phyloP scores from a whole-genome alignment of 169 alveolate genomes.

The Plasmodium malariae region DNA sequence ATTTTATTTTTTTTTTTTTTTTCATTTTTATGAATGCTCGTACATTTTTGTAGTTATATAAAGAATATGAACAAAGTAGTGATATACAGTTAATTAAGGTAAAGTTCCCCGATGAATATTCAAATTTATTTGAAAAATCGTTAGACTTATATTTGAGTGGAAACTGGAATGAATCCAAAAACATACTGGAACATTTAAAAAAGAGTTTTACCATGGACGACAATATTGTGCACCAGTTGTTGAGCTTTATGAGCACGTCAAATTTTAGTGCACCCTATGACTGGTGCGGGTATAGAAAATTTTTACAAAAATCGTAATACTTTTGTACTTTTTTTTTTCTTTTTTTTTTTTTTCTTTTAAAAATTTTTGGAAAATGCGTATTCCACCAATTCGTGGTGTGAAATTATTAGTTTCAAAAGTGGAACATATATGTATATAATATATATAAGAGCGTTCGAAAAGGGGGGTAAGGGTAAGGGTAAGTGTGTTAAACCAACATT shows the following conservation, averaged over 20 bases:
- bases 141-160: constrained; percentile 87
- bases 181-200: constrained; percentile 79
- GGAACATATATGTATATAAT: no score
- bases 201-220: constrained; percentile 88
- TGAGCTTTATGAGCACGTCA: constrained; percentile 83
- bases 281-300: constrained; percentile 93
- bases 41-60: constrained; percentile 24
- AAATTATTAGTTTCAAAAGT: no score
- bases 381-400: no score
- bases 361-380: no score
- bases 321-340: no score
- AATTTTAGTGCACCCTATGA: constrained; percentile 86
- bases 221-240: constrained; percentile 77
- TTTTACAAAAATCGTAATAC: constrained; percentile 87
- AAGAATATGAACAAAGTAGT: constrained; percentile 46
- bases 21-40: constrained; percentile 3
- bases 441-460: no score
- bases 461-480: no score
- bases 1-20: not conserved
- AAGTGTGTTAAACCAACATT: no score
- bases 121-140: constrained; percentile 83
- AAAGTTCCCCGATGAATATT: constrained; percentile 85
- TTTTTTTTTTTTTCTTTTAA: no score
- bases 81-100: constrained; percentile 83
- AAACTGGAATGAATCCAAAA: constrained; percentile 86